Evolutionary conservation across 176 grass and related monocot species (phyloP), one percentile per base, ranked within the genome.

Genomic region (Dactylis glomerata): DNA sequence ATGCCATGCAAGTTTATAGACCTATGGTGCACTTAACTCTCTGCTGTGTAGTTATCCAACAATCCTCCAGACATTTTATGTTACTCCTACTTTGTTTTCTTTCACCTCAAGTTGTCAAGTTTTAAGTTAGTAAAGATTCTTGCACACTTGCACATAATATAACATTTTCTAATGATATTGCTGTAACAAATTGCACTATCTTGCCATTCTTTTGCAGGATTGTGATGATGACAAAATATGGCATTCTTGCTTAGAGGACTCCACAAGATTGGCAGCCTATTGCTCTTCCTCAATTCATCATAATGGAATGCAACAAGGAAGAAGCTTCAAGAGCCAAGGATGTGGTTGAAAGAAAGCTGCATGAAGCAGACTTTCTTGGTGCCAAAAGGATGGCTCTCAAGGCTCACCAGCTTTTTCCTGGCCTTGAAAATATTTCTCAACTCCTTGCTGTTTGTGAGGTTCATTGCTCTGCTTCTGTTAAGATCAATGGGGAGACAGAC

Each of bases 281-380:
- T 58, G 28, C 71, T 59, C 34, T 68, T 87, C 61, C 38, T 61
- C 5, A 23, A 62, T 23, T 77, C 31, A 71, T 78, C 51, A 77
- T 33, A 71, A 95, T 95, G 92, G 92, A 94, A 36, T 94, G 92
- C 82, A 94, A 94, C 84, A 94, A 90, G 63, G 92, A 96, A 89
- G 94, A 93, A 77, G 91, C 94, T 44, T 51, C 81, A 45, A 92
- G 86, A 87, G 93, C 91, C 17, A 92, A 90, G 67, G 84, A 91
- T 52, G 54, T 91, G 67, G 89, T 91, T 20, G 77, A 87, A 70
- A 82, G 70, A 75, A 96, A 86, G 83, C 67, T 96, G 69, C 76
- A 85, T 73, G 81, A 82, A 56, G 88, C 74, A 83, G 84, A 96
- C 80, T 96, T 88, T 81, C 34, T 62, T 55, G 84, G 73, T 46